Base-by-base conservation (phyloP, 2,329 filamentous ascomycete genomes). In the Microcera coccophila region DNA sequence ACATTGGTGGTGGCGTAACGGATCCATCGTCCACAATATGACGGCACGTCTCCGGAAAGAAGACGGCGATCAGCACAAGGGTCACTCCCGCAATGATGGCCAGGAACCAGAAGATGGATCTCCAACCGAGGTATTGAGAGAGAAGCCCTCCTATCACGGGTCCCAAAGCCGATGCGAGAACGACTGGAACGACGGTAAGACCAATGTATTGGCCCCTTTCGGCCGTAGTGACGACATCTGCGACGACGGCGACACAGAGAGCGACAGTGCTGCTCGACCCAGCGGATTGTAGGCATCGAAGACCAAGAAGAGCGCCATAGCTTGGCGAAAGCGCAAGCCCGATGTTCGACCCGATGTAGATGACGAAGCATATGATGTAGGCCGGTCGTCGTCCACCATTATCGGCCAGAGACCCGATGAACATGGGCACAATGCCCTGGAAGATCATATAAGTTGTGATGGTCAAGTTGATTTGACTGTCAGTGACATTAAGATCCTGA, bases 191-290 rank as follows among this genome's bases (percentile, higher is more conserved):
- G 16, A 68, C 70, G 18, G 70, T 76, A 52, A 73, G 72, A 31
- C 73, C 79, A 39, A 84, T 72, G 51, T 80, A 81, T 28, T 72
- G 66, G 3, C 81, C 81, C 45, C 84, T 67, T 55, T 87, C 82
- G 1, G 74, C 74, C 2, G 75, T 75, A 0, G 80, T 83, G 10
- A 77, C 69, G 5, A 84, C 68, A 55, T 88, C 84, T 1, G 78
- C 78, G 2, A 87, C 73, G 1, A 86, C 75, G 0, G 76, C 82
- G 20, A 62, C 64, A 20, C 66, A 68, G 3, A 87, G 65, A 0
- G 82, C 75, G 4, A 85, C 68, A 0, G 80, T 84, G 2, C 75
- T 75, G 41, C 74, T 78, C 31, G 73, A 79, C 0, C 81, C 79
- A 1, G 74, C 71, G 4, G 73, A 78, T 53, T 84, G 80, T 3